Conservation (phyloP, 2,329 filamentous ascomycete genomes). For the Cryphonectria nitschkei region DNA sequence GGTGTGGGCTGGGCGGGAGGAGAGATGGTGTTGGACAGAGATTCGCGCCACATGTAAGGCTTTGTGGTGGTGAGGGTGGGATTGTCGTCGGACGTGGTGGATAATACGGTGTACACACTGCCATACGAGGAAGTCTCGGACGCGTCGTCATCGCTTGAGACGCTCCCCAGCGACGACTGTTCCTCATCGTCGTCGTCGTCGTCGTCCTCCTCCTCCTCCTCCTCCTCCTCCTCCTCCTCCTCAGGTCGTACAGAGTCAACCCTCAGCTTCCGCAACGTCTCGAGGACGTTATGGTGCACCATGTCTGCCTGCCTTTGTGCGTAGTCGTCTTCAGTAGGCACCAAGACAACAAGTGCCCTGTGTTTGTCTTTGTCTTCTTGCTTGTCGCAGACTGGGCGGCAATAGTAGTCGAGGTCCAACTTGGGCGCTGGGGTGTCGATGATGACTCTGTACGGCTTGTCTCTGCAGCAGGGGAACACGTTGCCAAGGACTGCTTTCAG, state of each 20-base stretch:
- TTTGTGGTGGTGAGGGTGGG: neutral
- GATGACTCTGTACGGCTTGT: neutral
- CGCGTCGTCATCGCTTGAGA: neutral
- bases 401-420: neutral
- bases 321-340: neutral
- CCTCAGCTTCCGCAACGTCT: neutral
- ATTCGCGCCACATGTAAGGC: neutral
- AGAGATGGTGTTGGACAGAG: neutral
- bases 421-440: neutral
- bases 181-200: neutral
- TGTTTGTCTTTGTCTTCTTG: neutral
- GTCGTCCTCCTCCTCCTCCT: neutral
- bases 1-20: neutral
- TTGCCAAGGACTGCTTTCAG: neutral
- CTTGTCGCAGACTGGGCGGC: neutral
- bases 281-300: neutral
- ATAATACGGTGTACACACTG: neutral
- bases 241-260: neutral
- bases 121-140: slow-evolving; percentile 1
- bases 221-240: neutral
- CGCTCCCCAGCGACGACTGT: neutral
- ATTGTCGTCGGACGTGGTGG: neutral
- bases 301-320: neutral
- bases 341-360: too few relatives aligned
- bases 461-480: neutral